These are phyloP conservation scores for Cutaneotrichosporon sp. DNA, from an alignment of 1,284 basidiomycete genomes.

Conservation along the genomic window DNA sequence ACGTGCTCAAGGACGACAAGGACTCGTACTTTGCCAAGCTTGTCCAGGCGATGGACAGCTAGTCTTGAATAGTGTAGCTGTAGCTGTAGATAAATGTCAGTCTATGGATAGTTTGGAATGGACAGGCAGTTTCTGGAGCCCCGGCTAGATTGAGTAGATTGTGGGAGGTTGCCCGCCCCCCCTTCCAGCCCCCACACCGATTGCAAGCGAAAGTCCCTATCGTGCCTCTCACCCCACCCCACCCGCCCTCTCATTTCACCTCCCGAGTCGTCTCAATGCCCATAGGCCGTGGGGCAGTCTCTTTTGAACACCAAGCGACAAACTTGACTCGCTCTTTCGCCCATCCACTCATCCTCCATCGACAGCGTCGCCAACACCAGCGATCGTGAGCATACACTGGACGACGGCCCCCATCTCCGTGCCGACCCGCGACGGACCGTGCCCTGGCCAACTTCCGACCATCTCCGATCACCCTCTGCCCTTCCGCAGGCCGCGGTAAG, in stretches of 20 bases:
- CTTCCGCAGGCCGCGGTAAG: not conserved
- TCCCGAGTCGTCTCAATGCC: too few relatives aligned
- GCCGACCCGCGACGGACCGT: not conserved
- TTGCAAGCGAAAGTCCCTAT: too few relatives aligned
- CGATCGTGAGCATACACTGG: not conserved
- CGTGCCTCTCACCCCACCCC: not conserved
- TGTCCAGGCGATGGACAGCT: slow-evolving; percentile 59
- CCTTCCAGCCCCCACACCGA: too few relatives aligned
- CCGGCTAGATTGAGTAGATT: too few relatives aligned
- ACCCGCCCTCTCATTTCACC: not conserved
- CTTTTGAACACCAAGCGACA: not conserved
- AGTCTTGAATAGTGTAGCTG: not conserved
- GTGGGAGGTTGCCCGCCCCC: too few relatives aligned
- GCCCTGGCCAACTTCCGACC: slow-evolving; percentile 8
- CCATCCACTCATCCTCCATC: not conserved
- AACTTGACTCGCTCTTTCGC: not conserved
- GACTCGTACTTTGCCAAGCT: slow-evolving; percentile 62
- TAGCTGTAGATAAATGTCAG: not conserved
- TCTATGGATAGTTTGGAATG: too few relatives aligned
- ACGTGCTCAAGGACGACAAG: slow-evolving; percentile 60
- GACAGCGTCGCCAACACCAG: not conserved
- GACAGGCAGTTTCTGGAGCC: too few relatives aligned
- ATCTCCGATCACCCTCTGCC: slow-evolving; percentile 15
- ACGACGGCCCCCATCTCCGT: not conserved
- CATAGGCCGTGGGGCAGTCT: too few relatives aligned